Conservation (phyloP, 306 rosid species). For the Coriaria nepalensis region DNA sequence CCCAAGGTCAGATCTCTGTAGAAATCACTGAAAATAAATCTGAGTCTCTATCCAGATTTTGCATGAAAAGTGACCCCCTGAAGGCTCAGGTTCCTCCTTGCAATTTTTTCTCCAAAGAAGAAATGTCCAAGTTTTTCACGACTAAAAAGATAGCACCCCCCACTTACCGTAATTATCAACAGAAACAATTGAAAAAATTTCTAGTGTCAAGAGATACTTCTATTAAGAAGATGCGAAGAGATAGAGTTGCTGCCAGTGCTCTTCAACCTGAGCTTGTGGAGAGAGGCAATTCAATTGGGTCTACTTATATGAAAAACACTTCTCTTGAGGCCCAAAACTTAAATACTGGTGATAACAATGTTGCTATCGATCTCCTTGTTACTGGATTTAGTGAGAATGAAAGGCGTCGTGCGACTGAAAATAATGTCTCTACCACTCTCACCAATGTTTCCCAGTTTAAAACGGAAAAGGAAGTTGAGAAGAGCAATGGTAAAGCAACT, state of each 20-base stretch:
- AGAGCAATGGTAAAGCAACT: slow-evolving; percentile 23
- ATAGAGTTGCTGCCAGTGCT: slow-evolving; percentile 15
- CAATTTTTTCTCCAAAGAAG: slow-evolving; percentile 58
- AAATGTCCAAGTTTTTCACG: slow-evolving; percentile 54
- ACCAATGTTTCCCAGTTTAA: slow-evolving; percentile 23
- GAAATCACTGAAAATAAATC: slow-evolving; percentile 27
- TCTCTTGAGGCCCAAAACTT: slow-evolving; percentile 23
- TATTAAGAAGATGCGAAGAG: slow-evolving; percentile 15
- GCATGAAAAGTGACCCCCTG: slow-evolving; percentile 44
- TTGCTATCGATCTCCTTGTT: slow-evolving; percentile 27
- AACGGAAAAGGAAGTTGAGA: slow-evolving; percentile 21
- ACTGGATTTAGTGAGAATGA: slow-evolving; percentile 36
- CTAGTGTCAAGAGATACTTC: slow-evolving; percentile 28
- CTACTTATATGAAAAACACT: slow-evolving; percentile 17
- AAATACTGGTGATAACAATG: slow-evolving; percentile 24
- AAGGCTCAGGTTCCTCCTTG: slow-evolving; percentile 73
- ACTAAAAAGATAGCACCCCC: slow-evolving; percentile 42
- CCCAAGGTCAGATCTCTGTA: slow-evolving; percentile 22
- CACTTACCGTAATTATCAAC: slow-evolving; percentile 30
- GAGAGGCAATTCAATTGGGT: slow-evolving; percentile 33
- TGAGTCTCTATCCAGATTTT: slow-evolving; percentile 23
- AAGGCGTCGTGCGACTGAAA: slow-evolving; percentile 13
- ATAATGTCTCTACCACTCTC: slow-evolving; percentile 14
- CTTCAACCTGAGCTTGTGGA: slow-evolving; percentile 21
- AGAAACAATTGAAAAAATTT: slow-evolving; percentile 22